phyloP scores from a whole-genome alignment of 441 rosid species.

The Populus hybrid region DNA sequence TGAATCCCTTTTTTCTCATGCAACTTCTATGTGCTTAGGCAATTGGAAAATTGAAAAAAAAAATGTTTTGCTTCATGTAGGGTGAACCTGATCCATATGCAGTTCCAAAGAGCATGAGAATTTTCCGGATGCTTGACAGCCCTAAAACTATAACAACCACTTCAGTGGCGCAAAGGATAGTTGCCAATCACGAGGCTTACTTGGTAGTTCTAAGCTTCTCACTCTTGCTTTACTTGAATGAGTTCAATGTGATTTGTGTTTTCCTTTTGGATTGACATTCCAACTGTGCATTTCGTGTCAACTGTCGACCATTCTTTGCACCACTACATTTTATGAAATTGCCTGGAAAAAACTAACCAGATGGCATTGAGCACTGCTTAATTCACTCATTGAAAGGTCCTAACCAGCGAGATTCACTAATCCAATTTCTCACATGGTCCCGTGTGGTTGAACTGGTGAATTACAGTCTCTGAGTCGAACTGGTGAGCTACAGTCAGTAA shows the following conservation, averaged over 20 bases:
- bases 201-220: conserved; percentile 33
- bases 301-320: background rate
- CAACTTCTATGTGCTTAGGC: background rate
- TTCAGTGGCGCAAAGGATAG: conserved; percentile 75
- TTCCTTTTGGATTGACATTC: background rate
- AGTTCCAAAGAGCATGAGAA: conserved; percentile 79
- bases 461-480: too few species aligned
- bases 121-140: conserved; percentile 69
- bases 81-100: conserved; percentile 62
- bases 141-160: conserved; percentile 72
- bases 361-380: background rate
- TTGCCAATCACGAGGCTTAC: conserved; percentile 82
- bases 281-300: background rate
- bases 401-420: background rate
- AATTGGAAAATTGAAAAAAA: background rate
- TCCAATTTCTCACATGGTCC: background rate
- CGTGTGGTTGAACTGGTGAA: background rate
- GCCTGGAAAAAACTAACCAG: background rate
- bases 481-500: too few species aligned
- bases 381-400: background rate
- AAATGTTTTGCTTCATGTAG: conserved; percentile 32
- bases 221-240: background rate
- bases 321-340: background rate
- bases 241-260: background rate
- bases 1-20: background rate